These are phyloP conservation scores for Talaromyces sp. DNA, from an alignment of 2,329 filamentous ascomycete genomes.

Conservation along the genomic window DNA sequence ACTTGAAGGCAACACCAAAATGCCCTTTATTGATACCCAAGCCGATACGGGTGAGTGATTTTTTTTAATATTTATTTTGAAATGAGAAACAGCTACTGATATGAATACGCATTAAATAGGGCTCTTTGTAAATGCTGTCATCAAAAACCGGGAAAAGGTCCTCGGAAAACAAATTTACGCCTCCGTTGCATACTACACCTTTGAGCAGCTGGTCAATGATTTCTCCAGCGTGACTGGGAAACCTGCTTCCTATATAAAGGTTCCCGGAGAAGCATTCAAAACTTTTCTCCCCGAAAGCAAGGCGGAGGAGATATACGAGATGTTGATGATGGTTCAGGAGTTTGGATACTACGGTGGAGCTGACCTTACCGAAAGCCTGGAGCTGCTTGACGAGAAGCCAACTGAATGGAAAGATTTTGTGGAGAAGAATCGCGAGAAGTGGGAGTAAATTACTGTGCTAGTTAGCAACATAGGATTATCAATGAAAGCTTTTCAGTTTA, in stretches of 20 bases:
- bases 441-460: neutral
- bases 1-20: slow-evolving; percentile 21
- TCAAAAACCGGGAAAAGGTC: slow-evolving; percentile 38
- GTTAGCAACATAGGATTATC: no score
- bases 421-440: slow-evolving; percentile 10
- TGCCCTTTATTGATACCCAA: slow-evolving; percentile 43
- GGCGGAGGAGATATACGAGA: slow-evolving; percentile 49
- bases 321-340: slow-evolving; percentile 47
- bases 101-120: neutral
- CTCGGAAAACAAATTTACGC: slow-evolving; percentile 42
- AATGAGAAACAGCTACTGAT: neutral
- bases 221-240: slow-evolving; percentile 39
- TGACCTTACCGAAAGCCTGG: slow-evolving; percentile 18
- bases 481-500: no score
- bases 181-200: slow-evolving; percentile 36
- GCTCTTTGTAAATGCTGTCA: slow-evolving; percentile 25
- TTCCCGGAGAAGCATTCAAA: slow-evolving; percentile 22
- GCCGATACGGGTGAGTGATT: slow-evolving; percentile 42
- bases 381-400: slow-evolving; percentile 21
- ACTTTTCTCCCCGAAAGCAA: slow-evolving; percentile 17
- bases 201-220: slow-evolving; percentile 34
- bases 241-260: slow-evolving; percentile 18
- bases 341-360: slow-evolving; percentile 51
- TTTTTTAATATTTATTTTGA: slow-evolving; percentile 14
- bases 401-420: slow-evolving; percentile 22